Conservation (phyloP, 495 filamentous ascomycete species). For the Penicillium verhagenii region DNA sequence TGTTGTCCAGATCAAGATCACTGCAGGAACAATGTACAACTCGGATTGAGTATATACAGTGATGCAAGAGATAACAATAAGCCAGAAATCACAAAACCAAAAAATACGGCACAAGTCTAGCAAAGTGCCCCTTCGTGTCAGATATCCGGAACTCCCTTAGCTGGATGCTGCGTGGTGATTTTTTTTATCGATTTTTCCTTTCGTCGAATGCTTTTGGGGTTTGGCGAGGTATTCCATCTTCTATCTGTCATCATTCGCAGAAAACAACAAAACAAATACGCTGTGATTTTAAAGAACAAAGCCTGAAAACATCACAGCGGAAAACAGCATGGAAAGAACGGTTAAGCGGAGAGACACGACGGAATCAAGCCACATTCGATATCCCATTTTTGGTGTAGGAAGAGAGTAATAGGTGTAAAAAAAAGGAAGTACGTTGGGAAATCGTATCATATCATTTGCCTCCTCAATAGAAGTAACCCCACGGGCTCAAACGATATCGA, state of each 20-base stretch:
- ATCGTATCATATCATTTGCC: slow-evolving; percentile 26
- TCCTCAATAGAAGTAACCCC: slow-evolving; percentile 3
- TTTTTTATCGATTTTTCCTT: slow-evolving; percentile 7
- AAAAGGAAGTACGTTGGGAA: slow-evolving; percentile 19
- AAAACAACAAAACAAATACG: slow-evolving; percentile 14
- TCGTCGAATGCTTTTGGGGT: slow-evolving; percentile 24
- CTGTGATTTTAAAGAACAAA: slow-evolving; percentile 14
- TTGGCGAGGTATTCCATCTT: slow-evolving; percentile 32
- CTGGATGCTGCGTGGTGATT: slow-evolving; percentile 21
- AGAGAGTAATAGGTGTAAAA: slow-evolving; percentile 14
- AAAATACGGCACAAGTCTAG: slow-evolving; percentile 40
- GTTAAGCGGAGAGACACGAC: background rate
- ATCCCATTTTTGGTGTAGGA: background rate
- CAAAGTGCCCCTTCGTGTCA: slow-evolving; percentile 56
- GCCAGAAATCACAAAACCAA: slow-evolving; percentile 23
- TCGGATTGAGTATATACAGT: slow-evolving; percentile 26
- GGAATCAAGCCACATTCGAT: slow-evolving; percentile 5
- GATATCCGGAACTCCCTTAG: slow-evolving; percentile 83
- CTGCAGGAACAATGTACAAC: slow-evolving; percentile 12
- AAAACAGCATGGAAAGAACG: slow-evolving; percentile 6
- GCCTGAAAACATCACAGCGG: background rate
- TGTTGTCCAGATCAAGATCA: background rate
- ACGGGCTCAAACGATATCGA: background rate
- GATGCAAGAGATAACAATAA: slow-evolving; percentile 18
- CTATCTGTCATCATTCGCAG: slow-evolving; percentile 28